Conservation (phyloP, 768 basidiomycete species). For the Lentinula sp. region DNA sequence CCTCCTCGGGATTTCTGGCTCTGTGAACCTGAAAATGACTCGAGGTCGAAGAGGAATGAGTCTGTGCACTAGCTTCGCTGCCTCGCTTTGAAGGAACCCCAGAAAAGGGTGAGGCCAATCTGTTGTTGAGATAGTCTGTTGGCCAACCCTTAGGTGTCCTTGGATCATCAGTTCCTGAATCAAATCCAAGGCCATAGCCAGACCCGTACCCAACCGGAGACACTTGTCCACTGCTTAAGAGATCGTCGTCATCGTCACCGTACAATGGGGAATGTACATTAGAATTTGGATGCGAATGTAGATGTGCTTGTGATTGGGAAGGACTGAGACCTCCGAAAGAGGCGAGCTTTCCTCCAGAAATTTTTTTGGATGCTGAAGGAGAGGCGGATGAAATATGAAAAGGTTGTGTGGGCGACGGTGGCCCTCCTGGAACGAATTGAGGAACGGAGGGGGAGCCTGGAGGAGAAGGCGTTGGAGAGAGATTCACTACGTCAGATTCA, state of each 20-base stretch:
- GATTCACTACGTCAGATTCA: background rate
- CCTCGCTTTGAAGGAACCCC: background rate
- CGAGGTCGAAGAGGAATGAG: background rate
- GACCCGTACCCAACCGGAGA: conserved; percentile 57
- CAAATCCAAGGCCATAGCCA: background rate
- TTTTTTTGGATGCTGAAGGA: background rate
- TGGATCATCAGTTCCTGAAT: conserved; percentile 2
- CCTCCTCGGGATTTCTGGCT: background rate
- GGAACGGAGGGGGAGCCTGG: background rate
- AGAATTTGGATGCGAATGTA: background rate
- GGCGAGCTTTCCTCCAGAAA: background rate
- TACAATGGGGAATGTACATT: background rate
- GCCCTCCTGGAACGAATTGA: background rate
- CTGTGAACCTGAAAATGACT: background rate
- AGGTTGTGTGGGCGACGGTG: background rate
- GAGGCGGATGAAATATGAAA: background rate
- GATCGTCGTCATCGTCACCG: conserved; percentile 52
- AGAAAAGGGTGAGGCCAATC: background rate
- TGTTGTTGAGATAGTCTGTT: background rate
- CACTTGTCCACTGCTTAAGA: conserved; percentile 73
- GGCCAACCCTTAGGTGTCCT: conserved; percentile 1
- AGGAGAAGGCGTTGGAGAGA: conserved; percentile 2
- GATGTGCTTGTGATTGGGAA: background rate
- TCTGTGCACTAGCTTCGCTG: background rate
- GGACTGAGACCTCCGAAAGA: background rate